Evolutionary conservation across 208 protist species (phyloP).

Genomic region (Trypanosoma lewisi): DNA sequence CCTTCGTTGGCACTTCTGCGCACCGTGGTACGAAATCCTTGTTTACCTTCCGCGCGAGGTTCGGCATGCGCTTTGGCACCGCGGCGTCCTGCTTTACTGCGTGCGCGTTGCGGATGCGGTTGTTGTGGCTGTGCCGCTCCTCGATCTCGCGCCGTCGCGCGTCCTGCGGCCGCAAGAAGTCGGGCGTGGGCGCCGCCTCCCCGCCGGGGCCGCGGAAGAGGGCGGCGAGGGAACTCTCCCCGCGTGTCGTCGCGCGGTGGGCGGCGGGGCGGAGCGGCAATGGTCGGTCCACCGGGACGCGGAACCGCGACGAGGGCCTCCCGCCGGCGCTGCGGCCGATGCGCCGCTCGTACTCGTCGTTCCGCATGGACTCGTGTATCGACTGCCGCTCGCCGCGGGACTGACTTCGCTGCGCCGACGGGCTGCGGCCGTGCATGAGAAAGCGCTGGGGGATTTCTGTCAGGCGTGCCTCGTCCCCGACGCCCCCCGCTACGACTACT

Average conservation of each 20-base stretch:
- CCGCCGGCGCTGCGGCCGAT: slow-evolving; percentile 4
- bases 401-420: background rate
- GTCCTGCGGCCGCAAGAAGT: slow-evolving; percentile 32
- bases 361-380: slow-evolving; percentile 21
- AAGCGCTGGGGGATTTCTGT: slow-evolving; percentile 24
- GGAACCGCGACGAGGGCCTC: slow-evolving; percentile 7
- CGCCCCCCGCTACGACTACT: background rate
- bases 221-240: slow-evolving; percentile 38
- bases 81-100: slow-evolving; percentile 23
- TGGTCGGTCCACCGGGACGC: slow-evolving; percentile 29
- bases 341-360: slow-evolving; percentile 16
- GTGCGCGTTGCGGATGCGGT: slow-evolving; percentile 19
- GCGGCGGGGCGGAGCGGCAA: slow-evolving; percentile 35
- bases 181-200: slow-evolving; percentile 2
- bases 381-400: background rate
- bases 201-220: slow-evolving; percentile 31
- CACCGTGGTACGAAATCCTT: slow-evolving; percentile 37
- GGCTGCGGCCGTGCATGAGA: background rate
- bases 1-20: slow-evolving; percentile 4
- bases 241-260: slow-evolving; percentile 9
- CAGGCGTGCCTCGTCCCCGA: background rate
- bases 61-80: slow-evolving; percentile 32
- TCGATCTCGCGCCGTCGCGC: slow-evolving; percentile 32
- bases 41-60: slow-evolving; percentile 35
- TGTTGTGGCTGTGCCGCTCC: slow-evolving; percentile 26